Conservation (phyloP, 176 grass and related monocot genomes). For the Bothriochloa decipiens region DNA sequence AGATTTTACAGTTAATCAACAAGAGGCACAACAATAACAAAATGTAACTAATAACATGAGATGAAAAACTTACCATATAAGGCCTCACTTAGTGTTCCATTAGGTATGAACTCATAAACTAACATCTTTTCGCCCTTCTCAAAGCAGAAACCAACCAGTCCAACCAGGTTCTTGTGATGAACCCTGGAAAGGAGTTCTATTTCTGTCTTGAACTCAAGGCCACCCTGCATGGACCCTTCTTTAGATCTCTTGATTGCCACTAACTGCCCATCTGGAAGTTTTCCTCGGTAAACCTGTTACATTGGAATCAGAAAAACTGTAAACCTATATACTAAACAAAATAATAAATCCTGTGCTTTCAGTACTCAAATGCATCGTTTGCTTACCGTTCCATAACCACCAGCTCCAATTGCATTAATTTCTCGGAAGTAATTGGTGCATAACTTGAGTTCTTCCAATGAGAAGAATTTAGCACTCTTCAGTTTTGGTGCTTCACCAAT, state of each 20-base stretch:
- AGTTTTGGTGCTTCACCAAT: constrained; percentile 69
- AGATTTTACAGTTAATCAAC: neutral
- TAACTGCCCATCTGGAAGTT: constrained; percentile 59
- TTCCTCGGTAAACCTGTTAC: constrained; percentile 82
- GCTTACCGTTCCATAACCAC: constrained; percentile 84
- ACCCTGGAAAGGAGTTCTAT: constrained; percentile 88
- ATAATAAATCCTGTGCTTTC: neutral
- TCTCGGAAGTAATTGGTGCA: constrained; percentile 78
- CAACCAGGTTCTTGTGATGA: constrained; percentile 90
- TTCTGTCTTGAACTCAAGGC: constrained; percentile 93
- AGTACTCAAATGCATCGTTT: constrained; percentile 8
- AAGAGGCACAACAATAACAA: neutral
- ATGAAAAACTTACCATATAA: constrained; percentile 63
- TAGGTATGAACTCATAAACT: constrained; percentile 79
- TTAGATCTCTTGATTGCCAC: constrained; percentile 90
- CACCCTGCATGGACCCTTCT: constrained; percentile 80
- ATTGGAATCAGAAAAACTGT: constrained; percentile 1
- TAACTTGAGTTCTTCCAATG: constrained; percentile 71
- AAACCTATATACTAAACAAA: constrained; percentile 6
- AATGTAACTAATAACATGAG: neutral
- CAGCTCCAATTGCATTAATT: constrained; percentile 73
- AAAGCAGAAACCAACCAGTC: constrained; percentile 88
- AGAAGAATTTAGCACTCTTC: constrained; percentile 61
- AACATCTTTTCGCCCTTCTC: constrained; percentile 87
- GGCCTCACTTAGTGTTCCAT: constrained; percentile 70